Base-by-base conservation (phyloP, 2,329 filamentous ascomycete species). In the Calonectria crousiana region DNA sequence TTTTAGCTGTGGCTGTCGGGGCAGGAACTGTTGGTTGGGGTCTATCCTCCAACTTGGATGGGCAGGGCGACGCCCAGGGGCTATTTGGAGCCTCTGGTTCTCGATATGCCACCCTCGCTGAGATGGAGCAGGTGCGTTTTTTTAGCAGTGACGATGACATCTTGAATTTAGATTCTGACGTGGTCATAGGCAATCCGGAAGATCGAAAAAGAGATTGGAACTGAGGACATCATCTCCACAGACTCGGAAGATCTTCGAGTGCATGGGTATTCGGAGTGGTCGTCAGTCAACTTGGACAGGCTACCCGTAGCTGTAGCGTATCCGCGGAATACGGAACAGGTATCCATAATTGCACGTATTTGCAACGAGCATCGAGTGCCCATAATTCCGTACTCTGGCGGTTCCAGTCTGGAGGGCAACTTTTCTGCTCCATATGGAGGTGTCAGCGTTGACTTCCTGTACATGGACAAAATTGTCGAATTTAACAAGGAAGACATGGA, bases 401-500 rank as follows among this genome's bases (percentile, higher is more conserved):
- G 95, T 18, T 94, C 95, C 0, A 96, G 94, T 77, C 87, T 98
- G 0, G 96, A 98, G 84, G 96, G 94, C 18, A 97, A 98, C 83
- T 98, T 98, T 84, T 94, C 95, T 0, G 95, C 95, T 18, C 95
- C 95, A 0, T 94, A 93, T 81, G 95, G 95, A 16, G 96, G 96
- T 16, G 91, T 98, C 81, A 96, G 94, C 77, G 94, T 98, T 66
- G 96, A 98, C 82, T 98, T 98, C 83, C 91, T 92, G 1, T 92
- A 91, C 81, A 98, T 98, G 96, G 93, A 98, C 83, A 88, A 92
- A 80, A 93, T 98, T 32, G 79, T 98, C 36, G 88, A 92, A 69
- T 88, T 98, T 71, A 94, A 98, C 83, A 93, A 94, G 78, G 93
- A 95, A 5, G 96, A 98, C 83, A 95, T 98, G 94, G 96, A 98